These are phyloP conservation scores for Cercis canadensis DNA, from an alignment of 306 rosid species.

Conservation along the genomic window DNA sequence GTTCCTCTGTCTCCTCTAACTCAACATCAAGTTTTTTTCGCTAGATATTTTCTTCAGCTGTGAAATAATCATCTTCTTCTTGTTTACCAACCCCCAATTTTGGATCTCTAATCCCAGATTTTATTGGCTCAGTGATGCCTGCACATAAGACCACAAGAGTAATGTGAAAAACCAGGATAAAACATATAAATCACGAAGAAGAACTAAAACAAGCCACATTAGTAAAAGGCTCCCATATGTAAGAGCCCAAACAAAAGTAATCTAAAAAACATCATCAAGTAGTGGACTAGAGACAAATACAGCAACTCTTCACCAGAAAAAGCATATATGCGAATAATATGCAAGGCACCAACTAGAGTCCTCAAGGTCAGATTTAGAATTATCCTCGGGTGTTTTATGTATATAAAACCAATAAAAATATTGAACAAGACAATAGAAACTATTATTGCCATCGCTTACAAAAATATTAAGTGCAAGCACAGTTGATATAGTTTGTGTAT, in stretches of 20 bases:
- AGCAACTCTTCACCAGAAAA: neutral
- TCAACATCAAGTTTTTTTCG: slow-evolving; percentile 86
- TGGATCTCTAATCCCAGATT: slow-evolving; percentile 95
- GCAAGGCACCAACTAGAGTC: slow-evolving; percentile 9
- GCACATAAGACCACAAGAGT: slow-evolving; percentile 31
- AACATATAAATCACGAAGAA: slow-evolving; percentile 15
- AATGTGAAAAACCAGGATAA: slow-evolving; percentile 17
- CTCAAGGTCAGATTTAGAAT: slow-evolving; percentile 11
- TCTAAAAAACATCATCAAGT: slow-evolving; percentile 23
- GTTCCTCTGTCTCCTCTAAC: slow-evolving; percentile 89
- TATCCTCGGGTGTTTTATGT: neutral
- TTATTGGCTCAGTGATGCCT: slow-evolving; percentile 91
- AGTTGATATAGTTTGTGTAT: no score
- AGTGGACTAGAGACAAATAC: neutral
- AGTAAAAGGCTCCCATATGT: slow-evolving; percentile 4
- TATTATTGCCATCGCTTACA: no score
- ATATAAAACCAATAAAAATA: no score
- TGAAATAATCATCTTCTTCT: slow-evolving; percentile 92
- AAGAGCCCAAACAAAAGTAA: slow-evolving; percentile 18
- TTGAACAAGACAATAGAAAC: no score
- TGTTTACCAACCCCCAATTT: slow-evolving; percentile 91
- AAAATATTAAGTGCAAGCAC: no score
- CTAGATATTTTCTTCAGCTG: slow-evolving; percentile 96
- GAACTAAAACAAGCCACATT: neutral
- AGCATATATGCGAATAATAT: neutral